A percentile compares a stretch with the other conserved stretches of the same genome.
Evolutionary conservation across 139 green algal genomes (phyloP).

Genomic region (Chlamydomonas sphaeroides): DNA sequence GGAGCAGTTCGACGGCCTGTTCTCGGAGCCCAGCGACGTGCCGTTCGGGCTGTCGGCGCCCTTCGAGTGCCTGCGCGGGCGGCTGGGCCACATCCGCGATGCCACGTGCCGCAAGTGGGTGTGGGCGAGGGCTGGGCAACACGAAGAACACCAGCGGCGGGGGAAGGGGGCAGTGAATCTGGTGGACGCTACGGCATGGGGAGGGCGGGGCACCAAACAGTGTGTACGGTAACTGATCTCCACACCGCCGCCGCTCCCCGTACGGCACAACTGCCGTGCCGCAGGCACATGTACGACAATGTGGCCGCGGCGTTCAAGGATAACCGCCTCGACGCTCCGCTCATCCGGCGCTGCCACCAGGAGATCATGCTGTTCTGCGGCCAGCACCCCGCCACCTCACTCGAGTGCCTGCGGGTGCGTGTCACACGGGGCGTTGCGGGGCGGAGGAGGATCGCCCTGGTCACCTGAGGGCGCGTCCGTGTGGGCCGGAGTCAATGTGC

Average conservation of each 20-base stretch:
- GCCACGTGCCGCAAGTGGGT: constrained; percentile 29
- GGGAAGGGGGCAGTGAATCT: no score
- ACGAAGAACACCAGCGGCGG: no score
- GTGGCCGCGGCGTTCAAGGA: constrained; percentile 25
- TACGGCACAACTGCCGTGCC: no score
- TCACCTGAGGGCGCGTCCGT: no score
- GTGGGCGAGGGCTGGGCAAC: no score
- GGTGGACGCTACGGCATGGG: no score
- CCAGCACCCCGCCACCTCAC: constrained; percentile 3
- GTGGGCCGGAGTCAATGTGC: no score
- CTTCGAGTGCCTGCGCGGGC: constrained; percentile 44
- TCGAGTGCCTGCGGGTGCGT: constrained; percentile 29
- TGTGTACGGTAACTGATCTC: no score
- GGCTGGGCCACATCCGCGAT: constrained; percentile 11
- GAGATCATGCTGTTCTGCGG: constrained; percentile 19
- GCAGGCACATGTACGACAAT: constrained; percentile 20
- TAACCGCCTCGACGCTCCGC: constrained; percentile 34
- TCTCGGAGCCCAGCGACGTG: not conserved
- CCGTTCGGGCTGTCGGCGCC: constrained; percentile 18
- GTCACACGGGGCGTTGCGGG: no score
- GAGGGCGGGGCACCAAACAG: no score
- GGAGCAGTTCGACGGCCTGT: constrained; percentile 1
- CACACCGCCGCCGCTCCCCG: no score
- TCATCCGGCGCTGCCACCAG: constrained; percentile 22
- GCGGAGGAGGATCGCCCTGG: no score